Conservation (phyloP, 2,329 filamentous ascomycete species). For the Colletotrichum gigasporum region DNA sequence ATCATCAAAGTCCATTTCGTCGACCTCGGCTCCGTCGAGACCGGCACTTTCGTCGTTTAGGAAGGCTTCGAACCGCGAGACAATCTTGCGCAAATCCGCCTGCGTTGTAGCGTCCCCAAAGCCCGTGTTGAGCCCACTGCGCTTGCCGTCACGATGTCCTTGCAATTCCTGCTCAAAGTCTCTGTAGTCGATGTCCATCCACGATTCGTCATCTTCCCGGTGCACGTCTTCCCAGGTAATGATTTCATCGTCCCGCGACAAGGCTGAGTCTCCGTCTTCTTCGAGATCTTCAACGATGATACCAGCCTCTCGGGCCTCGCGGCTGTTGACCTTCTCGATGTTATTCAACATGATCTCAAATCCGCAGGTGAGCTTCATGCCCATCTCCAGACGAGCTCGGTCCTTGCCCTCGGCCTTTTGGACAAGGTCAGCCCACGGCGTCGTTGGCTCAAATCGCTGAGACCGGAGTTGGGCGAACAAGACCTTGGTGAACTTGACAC, state of each 20-base stretch:
- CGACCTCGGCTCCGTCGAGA: constrained; percentile 78
- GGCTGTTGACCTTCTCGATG: constrained; percentile 73
- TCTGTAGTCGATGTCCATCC: constrained; percentile 91
- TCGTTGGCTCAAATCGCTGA: constrained; percentile 79
- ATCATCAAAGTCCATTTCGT: constrained; percentile 73
- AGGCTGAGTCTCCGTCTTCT: constrained; percentile 69
- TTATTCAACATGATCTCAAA: constrained; percentile 87
- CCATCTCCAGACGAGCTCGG: constrained; percentile 67
- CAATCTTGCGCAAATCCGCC: constrained; percentile 87
- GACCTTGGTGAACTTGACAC: constrained; percentile 85
- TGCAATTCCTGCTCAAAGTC: constrained; percentile 87
- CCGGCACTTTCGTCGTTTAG: constrained; percentile 87
- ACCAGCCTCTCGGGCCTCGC: constrained; percentile 77
- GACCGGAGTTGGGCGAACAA: constrained; percentile 91
- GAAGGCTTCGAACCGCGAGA: constrained; percentile 92
- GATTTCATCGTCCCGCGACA: constrained; percentile 83
- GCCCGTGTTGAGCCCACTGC: constrained; percentile 42
- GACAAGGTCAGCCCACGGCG: constrained; percentile 53
- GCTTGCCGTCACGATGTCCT: constrained; percentile 38
- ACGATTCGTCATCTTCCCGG: constrained; percentile 84
- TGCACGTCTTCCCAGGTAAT: constrained; percentile 68
- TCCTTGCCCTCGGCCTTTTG: constrained; percentile 37
- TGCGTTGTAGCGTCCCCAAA: constrained; percentile 76
- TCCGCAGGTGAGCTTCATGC: constrained; percentile 90
- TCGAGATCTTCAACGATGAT: constrained; percentile 80